A percentile compares a stretch with the other conserved stretches of the same genome.
Conservation (phyloP, 495 filamentous ascomycete species). For the Glutinoglossum americanum region DNA sequence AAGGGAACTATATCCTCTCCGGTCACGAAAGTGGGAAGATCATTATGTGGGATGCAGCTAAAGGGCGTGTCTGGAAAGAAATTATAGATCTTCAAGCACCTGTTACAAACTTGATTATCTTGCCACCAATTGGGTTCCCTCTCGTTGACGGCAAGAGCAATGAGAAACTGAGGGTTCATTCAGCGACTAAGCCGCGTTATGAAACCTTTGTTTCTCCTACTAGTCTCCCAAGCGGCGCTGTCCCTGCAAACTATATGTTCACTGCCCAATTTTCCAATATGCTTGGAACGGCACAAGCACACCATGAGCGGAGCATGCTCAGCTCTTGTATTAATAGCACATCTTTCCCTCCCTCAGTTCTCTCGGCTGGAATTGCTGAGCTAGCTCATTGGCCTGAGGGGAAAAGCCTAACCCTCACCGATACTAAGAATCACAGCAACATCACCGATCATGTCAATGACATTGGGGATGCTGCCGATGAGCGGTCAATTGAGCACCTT, state of each 20-base stretch:
- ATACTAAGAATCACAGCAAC: not conserved
- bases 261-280: conserved; percentile 34
- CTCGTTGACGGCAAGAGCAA: conserved; percentile 7
- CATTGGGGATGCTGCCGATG: not conserved
- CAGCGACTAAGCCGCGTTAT: conserved; percentile 50
- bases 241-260: conserved; percentile 46
- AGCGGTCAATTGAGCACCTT: not conserved
- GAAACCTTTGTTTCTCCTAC: conserved; percentile 23
- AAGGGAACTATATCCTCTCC: conserved; percentile 57
- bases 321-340: not conserved
- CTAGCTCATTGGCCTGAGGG: not conserved
- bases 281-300: not conserved
- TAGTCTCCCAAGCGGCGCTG: conserved; percentile 21
- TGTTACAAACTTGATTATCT: conserved; percentile 54
- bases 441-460: not conserved
- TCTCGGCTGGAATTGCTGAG: not conserved
- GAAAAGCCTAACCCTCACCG: not conserved
- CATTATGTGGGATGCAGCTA: conserved; percentile 57
- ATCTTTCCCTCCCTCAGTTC: not conserved
- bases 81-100: conserved; percentile 50
- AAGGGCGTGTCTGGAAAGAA: conserved; percentile 34
- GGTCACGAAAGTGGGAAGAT: conserved; percentile 67
- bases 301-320: not conserved
- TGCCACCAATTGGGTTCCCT: conserved; percentile 39
- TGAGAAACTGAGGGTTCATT: conserved; percentile 26